Conservation (phyloP, 169 alveolate species). For the Plasmodium gallinaceum region DNA sequence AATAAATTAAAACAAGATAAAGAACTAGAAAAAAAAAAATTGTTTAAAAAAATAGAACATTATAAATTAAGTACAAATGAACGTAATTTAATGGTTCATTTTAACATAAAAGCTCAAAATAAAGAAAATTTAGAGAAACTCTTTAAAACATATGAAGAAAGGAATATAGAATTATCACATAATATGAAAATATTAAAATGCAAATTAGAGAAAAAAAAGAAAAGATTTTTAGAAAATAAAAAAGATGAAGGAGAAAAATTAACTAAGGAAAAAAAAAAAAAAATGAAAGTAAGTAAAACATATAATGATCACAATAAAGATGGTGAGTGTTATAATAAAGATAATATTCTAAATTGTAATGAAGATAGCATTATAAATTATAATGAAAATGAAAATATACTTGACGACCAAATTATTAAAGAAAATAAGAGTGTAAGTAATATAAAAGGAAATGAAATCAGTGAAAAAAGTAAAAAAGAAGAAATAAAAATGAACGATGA, state of each 20-base stretch:
- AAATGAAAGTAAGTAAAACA: constrained; percentile 14
- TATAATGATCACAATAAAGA: neutral
- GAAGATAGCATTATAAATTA: neutral
- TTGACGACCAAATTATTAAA: neutral
- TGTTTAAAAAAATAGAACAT: constrained; percentile 76
- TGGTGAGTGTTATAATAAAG: neutral
- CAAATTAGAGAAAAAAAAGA: constrained; percentile 51
- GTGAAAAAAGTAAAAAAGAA: neutral
- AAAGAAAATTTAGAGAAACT: constrained; percentile 52
- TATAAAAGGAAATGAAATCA: neutral
- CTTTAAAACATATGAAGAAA: constrained; percentile 57
- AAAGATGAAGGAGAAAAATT: neutral
- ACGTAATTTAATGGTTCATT: constrained; percentile 63
- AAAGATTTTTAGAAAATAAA: constrained; percentile 19
- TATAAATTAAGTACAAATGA: constrained; percentile 58
- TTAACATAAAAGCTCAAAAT: constrained; percentile 47
- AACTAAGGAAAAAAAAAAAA: neutral
- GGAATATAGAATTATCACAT: constrained; percentile 77
- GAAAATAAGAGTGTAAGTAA: neutral
- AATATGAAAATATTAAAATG: constrained; percentile 55
- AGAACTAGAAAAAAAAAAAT: constrained; percentile 45
- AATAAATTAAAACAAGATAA: constrained; percentile 39
- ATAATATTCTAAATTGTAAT: too few relatives aligned
- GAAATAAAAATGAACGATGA: neutral
- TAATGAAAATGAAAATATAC: neutral